Conservation (phyloP, 139 green algal genomes). For the Volvox reticuliferus region DNA sequence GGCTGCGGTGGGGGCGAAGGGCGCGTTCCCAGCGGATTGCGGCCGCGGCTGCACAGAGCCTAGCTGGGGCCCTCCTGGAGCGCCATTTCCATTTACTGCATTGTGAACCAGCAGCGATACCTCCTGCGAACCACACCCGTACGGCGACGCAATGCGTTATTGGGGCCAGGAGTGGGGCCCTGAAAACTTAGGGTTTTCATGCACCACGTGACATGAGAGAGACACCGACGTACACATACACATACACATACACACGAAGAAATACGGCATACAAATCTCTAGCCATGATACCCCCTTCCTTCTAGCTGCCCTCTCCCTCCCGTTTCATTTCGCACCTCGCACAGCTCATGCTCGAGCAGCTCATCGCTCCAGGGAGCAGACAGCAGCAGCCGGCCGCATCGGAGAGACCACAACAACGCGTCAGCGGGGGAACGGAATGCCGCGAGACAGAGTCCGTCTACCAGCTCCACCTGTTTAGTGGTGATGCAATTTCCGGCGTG, state of each 20-base stretch:
- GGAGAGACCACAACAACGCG: conserved; percentile 46
- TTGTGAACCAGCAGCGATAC: conserved; percentile 5
- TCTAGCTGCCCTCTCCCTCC: background rate
- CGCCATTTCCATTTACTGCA: no score
- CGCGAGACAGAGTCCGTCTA: conserved; percentile 49
- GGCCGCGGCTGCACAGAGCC: no score
- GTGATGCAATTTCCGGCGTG: background rate
- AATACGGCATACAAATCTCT: no score
- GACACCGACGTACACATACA: no score
- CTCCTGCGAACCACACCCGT: background rate
- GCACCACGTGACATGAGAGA: no score
- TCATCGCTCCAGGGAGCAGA: conserved; percentile 38
- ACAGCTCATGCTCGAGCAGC: conserved; percentile 55
- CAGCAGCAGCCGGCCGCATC: conserved; percentile 22
- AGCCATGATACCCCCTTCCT: no score
- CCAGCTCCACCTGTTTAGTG: conserved; percentile 28
- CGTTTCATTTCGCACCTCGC: background rate
- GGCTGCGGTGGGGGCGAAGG: background rate
- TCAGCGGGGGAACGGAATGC: conserved; percentile 34
- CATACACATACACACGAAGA: no score
- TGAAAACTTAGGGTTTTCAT: no score
- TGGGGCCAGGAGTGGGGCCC: no score
- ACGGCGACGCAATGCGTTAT: no score
- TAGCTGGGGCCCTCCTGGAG: no score
- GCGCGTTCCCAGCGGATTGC: no score